Evolutionary conservation across 176 grass and related monocot genomes (phyloP).

Genomic region (Otatea glauca): DNA sequence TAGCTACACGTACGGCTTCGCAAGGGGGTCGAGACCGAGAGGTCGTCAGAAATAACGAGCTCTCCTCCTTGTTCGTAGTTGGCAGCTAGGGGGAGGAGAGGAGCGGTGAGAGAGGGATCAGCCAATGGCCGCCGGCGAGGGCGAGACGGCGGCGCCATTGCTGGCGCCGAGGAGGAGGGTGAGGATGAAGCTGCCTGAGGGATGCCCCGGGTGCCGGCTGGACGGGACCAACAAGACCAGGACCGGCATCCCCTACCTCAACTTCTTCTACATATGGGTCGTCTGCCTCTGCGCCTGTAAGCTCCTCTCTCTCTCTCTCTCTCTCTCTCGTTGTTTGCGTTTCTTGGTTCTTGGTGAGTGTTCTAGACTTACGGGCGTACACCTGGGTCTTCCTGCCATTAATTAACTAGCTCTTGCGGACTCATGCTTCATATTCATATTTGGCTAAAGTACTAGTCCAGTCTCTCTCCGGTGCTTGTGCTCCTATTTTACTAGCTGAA

Average conservation of each 20-base stretch:
- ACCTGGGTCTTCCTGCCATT: too few species aligned
- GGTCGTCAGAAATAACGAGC: too few species aligned
- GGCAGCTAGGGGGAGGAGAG: too few species aligned
- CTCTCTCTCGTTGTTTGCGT: not conserved
- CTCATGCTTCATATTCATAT: too few species aligned
- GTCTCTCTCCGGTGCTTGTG: not conserved
- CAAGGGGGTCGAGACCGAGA: too few species aligned
- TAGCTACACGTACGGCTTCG: not conserved
- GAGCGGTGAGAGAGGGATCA: not conserved
- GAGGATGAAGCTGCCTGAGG: not conserved
- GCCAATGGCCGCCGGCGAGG: slow-evolving; percentile 22
- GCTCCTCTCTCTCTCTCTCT: not conserved
- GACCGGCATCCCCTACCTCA: slow-evolving; percentile 56
- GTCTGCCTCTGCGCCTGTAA: slow-evolving; percentile 61
- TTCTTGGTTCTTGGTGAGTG: not conserved
- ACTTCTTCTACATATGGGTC: slow-evolving; percentile 73
- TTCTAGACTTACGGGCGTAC: too few species aligned
- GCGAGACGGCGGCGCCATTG: slow-evolving; percentile 38
- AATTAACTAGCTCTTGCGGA: too few species aligned
- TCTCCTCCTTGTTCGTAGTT: too few species aligned
- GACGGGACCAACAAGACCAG: slow-evolving; percentile 39
- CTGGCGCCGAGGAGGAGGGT: not conserved
- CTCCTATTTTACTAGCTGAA: not conserved
- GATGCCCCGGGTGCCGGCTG: slow-evolving; percentile 57
- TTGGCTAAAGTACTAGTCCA: too few species aligned